Conservation (phyloP, 2,329 filamentous ascomycete genomes). For the Sporothrix luriei region DNA sequence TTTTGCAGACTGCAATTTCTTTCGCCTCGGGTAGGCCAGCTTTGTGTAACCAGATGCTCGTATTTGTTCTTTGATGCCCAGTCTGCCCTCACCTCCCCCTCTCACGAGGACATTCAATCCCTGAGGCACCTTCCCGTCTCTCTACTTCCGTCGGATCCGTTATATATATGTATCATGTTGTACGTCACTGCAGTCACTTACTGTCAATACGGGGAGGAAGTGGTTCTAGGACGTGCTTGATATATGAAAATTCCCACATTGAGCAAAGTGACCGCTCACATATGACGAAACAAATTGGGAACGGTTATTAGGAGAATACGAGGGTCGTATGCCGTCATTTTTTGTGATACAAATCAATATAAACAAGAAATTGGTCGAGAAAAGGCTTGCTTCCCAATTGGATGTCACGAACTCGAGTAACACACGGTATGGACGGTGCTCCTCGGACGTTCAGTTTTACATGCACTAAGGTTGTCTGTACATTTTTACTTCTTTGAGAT, state of each 20-base stretch:
- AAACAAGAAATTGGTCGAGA: too few relatives aligned
- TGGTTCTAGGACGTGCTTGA: constrained; percentile 6
- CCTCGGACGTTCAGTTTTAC: background rate
- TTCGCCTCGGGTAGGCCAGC: background rate
- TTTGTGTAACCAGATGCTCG: constrained; percentile 13
- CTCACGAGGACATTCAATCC: background rate
- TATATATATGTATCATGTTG: constrained; percentile 13
- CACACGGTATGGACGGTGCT: constrained; percentile 3
- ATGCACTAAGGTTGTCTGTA: too few relatives aligned
- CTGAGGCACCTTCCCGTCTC: background rate
- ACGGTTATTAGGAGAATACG: background rate
- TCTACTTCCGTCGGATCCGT: background rate
- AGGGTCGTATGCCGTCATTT: background rate
- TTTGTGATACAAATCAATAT: background rate
- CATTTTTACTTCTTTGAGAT: background rate
- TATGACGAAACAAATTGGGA: background rate
- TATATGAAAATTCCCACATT: background rate
- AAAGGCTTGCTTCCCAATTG: background rate
- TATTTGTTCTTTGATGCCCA: background rate
- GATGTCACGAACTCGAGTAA: background rate
- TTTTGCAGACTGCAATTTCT: background rate
- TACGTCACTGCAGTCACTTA: background rate
- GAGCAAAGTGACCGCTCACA: constrained; percentile 17
- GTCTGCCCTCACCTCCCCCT: background rate
- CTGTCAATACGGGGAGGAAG: background rate